phyloP scores from a whole-genome alignment of 768 basidiomycete genomes.

The Lentinula boryana region DNA sequence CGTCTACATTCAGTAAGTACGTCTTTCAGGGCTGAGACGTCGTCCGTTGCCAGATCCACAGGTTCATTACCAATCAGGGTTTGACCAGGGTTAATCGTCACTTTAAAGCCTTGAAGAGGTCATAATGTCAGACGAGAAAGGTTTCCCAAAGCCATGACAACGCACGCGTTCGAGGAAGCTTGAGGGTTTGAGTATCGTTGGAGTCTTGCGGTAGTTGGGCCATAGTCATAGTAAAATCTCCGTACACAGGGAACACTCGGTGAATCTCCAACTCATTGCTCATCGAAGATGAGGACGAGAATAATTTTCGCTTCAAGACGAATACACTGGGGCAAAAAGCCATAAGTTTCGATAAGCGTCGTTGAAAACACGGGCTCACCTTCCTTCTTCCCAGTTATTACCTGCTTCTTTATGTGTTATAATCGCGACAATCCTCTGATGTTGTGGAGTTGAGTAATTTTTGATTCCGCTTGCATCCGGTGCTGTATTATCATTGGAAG shows the following conservation, averaged over 20 bases:
- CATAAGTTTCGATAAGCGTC: not conserved
- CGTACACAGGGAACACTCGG: constrained; percentile 51
- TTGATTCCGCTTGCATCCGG: not conserved
- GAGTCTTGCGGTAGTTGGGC: constrained; percentile 40
- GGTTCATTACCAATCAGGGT: constrained; percentile 16
- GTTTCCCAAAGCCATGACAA: not conserved
- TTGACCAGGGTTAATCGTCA: constrained; percentile 9
- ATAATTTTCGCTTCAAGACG: constrained; percentile 38
- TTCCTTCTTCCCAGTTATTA: constrained; percentile 44
- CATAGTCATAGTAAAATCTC: constrained; percentile 47
- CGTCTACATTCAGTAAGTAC: constrained; percentile 54
- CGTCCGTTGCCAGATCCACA: constrained; percentile 38
- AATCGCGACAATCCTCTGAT: constrained; percentile 37
- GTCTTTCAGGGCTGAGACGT: constrained; percentile 39
- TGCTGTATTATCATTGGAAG: not conserved
- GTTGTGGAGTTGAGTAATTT: constrained; percentile 1
- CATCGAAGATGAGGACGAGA: constrained; percentile 23
- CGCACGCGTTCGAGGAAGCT: constrained; percentile 34
- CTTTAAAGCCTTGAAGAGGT: constrained; percentile 5
- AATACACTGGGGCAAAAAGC: constrained; percentile 6
- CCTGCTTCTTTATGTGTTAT: constrained; percentile 40
- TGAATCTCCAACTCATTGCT: constrained; percentile 38
- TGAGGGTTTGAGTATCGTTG: constrained; percentile 22
- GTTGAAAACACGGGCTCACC: constrained; percentile 29
- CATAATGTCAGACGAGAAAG: not conserved